Percentiles rank a stretch among this genome's conserved stretches.
Conservation (phyloP, 78 protist species). For the Dictyostelium intermedium region DNA sequence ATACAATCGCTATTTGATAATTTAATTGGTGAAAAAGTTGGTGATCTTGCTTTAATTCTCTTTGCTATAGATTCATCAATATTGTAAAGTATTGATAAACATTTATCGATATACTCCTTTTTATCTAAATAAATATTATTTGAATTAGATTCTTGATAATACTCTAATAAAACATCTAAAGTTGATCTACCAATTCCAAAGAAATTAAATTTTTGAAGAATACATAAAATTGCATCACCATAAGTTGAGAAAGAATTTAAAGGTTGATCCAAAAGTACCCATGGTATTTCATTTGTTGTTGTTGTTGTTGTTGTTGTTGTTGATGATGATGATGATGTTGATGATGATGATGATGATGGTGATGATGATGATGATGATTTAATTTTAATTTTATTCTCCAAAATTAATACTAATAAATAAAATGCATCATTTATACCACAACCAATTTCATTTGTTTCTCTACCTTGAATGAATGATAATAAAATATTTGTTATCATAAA, state of each 20-base stretch:
- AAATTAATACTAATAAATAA: constrained; percentile 8
- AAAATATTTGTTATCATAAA: constrained; percentile 7
- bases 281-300: neutral
- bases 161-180: neutral
- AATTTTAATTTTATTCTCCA: neutral
- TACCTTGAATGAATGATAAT: neutral
- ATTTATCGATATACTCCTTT: neutral
- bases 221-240: neutral
- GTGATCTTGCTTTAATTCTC: neutral
- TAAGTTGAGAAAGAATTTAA: neutral
- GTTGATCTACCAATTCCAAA: neutral
- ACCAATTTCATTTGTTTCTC: constrained; percentile 5
- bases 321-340: neutral
- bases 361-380: neutral
- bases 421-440: constrained; percentile 53
- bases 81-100: neutral
- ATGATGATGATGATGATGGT: no score
- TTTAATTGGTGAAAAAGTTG: neutral
- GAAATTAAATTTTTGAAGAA: constrained; percentile 9
- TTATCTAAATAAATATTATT: neutral
- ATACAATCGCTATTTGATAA: neutral
- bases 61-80: neutral
- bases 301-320: no score
- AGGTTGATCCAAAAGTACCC: neutral
- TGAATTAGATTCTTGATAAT: neutral